A percentile compares a stretch with the other conserved stretches of the same genome.
Conservation (phyloP, 192 early-diverging fungal genomes). For the Coemansia sp. region DNA sequence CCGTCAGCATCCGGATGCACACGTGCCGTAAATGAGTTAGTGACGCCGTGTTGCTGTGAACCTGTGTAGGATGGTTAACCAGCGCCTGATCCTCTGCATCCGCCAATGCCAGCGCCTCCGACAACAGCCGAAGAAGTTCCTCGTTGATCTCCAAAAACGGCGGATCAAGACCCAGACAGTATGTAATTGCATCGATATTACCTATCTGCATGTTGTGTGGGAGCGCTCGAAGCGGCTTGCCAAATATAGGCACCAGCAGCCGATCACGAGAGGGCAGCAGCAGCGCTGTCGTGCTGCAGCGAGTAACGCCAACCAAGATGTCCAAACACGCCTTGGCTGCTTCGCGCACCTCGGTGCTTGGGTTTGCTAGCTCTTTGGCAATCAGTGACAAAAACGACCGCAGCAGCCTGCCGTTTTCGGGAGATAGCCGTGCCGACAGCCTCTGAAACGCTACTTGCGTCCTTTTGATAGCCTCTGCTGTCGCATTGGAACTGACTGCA, state of each 20-base stretch:
- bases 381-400: slow-evolving; percentile 60
- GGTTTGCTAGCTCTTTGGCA: slow-evolving; percentile 88
- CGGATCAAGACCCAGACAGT: slow-evolving; percentile 85
- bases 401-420: slow-evolving; percentile 40
- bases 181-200: slow-evolving; percentile 97
- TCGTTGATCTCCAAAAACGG: slow-evolving; percentile 89
- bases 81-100: slow-evolving; percentile 98
- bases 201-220: slow-evolving; percentile 98
- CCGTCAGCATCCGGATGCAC: slow-evolving; percentile 93
- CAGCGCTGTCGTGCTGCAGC: slow-evolving; percentile 79
- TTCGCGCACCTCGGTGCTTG: slow-evolving; percentile 83
- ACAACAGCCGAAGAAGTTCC: slow-evolving; percentile 83
- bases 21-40: slow-evolving; percentile 89
- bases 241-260: slow-evolving; percentile 89
- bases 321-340: slow-evolving; percentile 82
- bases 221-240: slow-evolving; percentile 93
- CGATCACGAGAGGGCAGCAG: slow-evolving; percentile 81
- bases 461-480: slow-evolving; percentile 2
- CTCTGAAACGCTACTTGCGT: slow-evolving; percentile 28
- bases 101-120: slow-evolving; percentile 88
- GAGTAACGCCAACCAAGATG: slow-evolving; percentile 76
- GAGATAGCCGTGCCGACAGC: slow-evolving; percentile 32
- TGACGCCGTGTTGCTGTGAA: slow-evolving; percentile 77
- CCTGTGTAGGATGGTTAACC: slow-evolving; percentile 72
- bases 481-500: neutral